Evolutionary conservation across 306 rosid genomes (phyloP).

Genomic region (Rosa rugosa): DNA sequence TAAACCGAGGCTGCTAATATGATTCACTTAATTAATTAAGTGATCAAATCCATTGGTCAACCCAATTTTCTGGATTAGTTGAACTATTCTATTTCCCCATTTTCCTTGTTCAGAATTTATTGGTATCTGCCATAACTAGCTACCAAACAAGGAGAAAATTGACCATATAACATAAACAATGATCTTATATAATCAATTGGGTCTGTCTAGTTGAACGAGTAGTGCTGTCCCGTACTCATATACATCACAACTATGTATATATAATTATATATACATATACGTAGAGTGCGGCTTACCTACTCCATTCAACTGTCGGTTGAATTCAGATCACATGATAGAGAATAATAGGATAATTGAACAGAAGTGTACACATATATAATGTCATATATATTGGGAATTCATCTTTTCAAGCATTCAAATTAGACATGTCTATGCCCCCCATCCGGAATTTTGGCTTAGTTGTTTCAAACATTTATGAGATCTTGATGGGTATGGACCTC

Average conservation of each 20-base stretch:
- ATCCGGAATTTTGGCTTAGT: background rate
- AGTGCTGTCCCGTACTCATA: background rate
- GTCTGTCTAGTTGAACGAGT: background rate
- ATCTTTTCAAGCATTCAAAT: no score
- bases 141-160: background rate
- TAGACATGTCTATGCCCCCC: background rate
- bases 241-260: background rate
- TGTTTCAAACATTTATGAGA: background rate
- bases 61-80: background rate
- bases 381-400: no score
- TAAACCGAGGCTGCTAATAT: background rate
- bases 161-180: background rate
- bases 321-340: no score
- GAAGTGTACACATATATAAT: no score
- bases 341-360: no score
- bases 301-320: no score
- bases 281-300: no score
- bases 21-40: background rate
- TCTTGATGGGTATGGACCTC: background rate
- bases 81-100: background rate
- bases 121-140: background rate
- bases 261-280: background rate
- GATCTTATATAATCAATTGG: background rate
- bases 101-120: background rate
- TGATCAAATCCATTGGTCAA: background rate